Base-by-base conservation (phyloP, 2,329 filamentous ascomycete species). In the Aureobasidium leucospermi region DNA sequence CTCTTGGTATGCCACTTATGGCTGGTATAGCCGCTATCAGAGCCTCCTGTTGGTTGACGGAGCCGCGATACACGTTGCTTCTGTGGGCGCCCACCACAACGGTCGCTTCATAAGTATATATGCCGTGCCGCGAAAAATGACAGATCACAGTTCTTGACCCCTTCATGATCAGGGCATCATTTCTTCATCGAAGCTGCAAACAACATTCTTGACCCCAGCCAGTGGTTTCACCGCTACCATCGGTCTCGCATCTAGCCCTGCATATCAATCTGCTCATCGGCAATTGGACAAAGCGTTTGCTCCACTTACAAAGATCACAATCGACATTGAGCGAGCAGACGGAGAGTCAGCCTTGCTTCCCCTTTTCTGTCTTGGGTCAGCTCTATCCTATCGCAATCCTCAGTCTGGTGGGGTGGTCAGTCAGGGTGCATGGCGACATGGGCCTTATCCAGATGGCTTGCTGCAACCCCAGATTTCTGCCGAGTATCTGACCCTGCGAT, bases 71-170 rank as follows among this genome's bases (percentile, higher is more conserved):
- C 42, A 39, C 42, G 6, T 47, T 47, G 53, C 19, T 47, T 15
- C 53, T 31, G 15, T 19, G 3, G 8, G 28, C 7, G 29, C 10
- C 19, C 39, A n/a, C 16, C 16, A 36, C 11, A 10, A 13, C 13
- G 29, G 31, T 36, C 31, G 13, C 29, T 56, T 36, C 29, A 45
- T 56, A 38, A 56, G 34, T 31, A 46, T 47, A 23, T 57, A 23
- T 57, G 42, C 55, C 55, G 55, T 58, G 55, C 45, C 45, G 55
- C 34, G n/a, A 42, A 58, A 47, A 58, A 28, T 58, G 45, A 49
- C 38, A 28, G 55, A 58, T 58, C 45, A 58, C 55, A 42, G 10
- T 36, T 39, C 13, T 16, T 39, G 32, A n/a, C 15, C 29, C 15
- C 7, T 36, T 32, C 29, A 36, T 45, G 38, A 45, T 23, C 51